Conservation (phyloP, 2,329 filamentous ascomycete genomes). For the Ascocoryne sarcoides region DNA sequence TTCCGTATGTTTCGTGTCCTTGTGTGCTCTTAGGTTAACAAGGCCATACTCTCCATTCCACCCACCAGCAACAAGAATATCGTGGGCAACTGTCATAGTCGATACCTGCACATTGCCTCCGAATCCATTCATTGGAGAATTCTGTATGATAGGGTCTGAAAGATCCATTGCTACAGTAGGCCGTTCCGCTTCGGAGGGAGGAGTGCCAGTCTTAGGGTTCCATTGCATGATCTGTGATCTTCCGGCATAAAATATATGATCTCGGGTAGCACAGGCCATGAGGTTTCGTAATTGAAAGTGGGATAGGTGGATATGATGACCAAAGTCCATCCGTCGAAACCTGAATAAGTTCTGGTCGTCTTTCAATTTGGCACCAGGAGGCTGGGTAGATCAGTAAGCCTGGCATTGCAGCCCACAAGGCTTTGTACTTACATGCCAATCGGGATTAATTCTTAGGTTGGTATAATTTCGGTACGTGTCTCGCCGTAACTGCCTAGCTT, state of each 20-base stretch:
- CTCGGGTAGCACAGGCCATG: constrained; percentile 46
- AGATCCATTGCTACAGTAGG: constrained; percentile 22
- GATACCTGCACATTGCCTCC: constrained; percentile 25
- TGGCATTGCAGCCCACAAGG: too few species aligned
- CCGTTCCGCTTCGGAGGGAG: constrained; percentile 28
- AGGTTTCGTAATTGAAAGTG: constrained; percentile 61
- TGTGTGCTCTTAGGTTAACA: constrained; percentile 25
- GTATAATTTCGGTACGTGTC: constrained; percentile 49
- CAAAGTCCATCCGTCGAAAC: constrained; percentile 49
- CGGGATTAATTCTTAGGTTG: constrained; percentile 41
- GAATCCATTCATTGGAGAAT: constrained; percentile 11
- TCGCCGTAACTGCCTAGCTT: constrained; percentile 40
- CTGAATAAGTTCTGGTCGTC: constrained; percentile 40
- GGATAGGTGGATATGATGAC: constrained; percentile 44
- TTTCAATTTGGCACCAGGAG: constrained; percentile 9
- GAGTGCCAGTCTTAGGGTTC: constrained; percentile 32
- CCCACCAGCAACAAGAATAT: constrained; percentile 32
- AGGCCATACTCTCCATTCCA: constrained; percentile 33
- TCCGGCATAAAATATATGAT: constrained; percentile 49
- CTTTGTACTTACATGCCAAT: constrained; percentile 37
- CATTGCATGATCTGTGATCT: constrained; percentile 41
- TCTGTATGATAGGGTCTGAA: constrained; percentile 20
- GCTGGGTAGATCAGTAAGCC: too few species aligned
- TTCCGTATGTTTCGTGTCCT: constrained; percentile 26
- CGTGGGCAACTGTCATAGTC: constrained; percentile 27